Evolutionary conservation across 345 rosid species (phyloP).

Genomic region (Citrus inodora): DNA sequence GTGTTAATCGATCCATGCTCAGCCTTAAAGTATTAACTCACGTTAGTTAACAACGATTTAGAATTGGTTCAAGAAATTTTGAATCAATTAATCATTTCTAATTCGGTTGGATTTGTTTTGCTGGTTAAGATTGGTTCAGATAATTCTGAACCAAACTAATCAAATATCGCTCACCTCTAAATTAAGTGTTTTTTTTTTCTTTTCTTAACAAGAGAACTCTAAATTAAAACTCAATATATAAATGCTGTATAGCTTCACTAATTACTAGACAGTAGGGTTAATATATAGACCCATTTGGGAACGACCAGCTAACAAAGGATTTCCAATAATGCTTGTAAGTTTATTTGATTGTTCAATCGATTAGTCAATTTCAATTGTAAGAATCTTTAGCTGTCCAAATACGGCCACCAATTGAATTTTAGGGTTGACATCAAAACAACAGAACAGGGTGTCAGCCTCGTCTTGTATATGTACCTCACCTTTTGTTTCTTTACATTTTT

Average conservation of each 20-base stretch:
- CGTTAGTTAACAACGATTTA: no score
- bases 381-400: conserved; percentile 39
- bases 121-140: no score
- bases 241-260: not conserved
- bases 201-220: not conserved
- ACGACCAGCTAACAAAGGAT: conserved; percentile 7
- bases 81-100: no score
- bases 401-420: conserved; percentile 37
- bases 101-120: no score
- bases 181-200: no score
- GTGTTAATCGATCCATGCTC: no score
- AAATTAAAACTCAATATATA: not conserved
- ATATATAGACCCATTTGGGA: not conserved
- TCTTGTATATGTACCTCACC: not conserved
- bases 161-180: not conserved
- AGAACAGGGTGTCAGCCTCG: conserved; percentile 12
- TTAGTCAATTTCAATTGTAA: conserved; percentile 40
- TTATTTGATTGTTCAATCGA: conserved; percentile 27
- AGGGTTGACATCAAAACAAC: conserved; percentile 34
- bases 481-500: not conserved
- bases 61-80: no score
- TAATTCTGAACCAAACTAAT: no score
- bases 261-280: not conserved
- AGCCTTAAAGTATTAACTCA: no score
- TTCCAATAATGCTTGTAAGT: conserved; percentile 17